Base-by-base conservation (phyloP, 495 filamentous ascomycete species). In the Elasticomyces elasticus region DNA sequence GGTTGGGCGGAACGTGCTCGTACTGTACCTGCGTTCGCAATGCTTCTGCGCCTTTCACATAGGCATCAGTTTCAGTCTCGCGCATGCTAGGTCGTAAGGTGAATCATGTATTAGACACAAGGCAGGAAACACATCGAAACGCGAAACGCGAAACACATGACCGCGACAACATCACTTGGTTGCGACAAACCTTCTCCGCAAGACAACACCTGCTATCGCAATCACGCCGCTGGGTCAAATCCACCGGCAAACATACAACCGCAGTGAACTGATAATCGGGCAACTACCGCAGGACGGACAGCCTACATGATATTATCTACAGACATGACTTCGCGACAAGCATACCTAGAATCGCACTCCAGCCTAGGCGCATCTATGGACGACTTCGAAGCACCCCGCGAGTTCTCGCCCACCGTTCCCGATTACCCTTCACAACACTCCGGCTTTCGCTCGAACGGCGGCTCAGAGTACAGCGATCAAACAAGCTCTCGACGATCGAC, bases 361-460 rank as follows among this genome's bases (percentile, higher is more conserved):
- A 83, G 79, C 50, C 63, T 89, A 70, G 78, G 82, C 71, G 83
- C 76, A 41, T 87, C 84, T 49, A 75, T 89, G 61, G 79, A 83
- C 64, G 85, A 90, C 72, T 88, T 87, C 76, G 84, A 84, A 58
- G 10, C 33, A 9, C 48, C 73, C 67, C 63, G 74, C 71, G 64
- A 72, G 69, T 54, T 60, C 60, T 62, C 47, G 51, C 60, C 56
- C 48, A 59, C 69, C 72, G 37, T 76, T 77, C 22, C 79, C 76
- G 74, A 73, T 37, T 71, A 85, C 51, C 87, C 83, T 15, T 83
- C 82, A 24, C 78, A 84, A 65, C 84, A 86, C 71, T 89, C 84
- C 43, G 86, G 83, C 40, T 89, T 87, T 72, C 79, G 81, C 28
- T 56, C 54, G 10, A 52, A 66, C 25, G 59, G 61, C 33, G 67